These are phyloP conservation scores for Parascedosporium putredinis DNA, from an alignment of 2,329 filamentous ascomycete species.

Conservation along the genomic window DNA sequence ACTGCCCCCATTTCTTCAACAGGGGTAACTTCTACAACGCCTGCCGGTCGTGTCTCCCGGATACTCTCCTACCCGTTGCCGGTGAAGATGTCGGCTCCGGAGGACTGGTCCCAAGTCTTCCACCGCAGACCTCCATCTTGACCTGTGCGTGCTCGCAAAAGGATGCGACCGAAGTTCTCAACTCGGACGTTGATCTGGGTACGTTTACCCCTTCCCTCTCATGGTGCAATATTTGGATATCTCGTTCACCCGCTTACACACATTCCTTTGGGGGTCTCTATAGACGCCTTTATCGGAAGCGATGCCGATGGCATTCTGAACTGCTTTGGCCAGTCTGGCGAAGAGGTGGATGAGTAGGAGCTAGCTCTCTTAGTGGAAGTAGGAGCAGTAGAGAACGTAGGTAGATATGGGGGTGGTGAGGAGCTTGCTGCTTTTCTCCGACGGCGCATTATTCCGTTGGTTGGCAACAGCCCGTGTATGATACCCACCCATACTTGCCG, in stretches of 20 bases:
- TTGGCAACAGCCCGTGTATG: too few species aligned
- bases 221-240: background rate
- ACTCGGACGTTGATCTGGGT: conserved; percentile 2
- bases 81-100: background rate
- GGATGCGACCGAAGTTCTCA: background rate
- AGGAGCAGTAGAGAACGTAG: too few species aligned
- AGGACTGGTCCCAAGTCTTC: background rate
- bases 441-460: background rate
- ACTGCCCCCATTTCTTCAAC: background rate
- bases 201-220: background rate
- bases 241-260: too few species aligned
- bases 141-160: background rate
- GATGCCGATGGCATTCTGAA: background rate
- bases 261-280: background rate
- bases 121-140: background rate
- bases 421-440: too few species aligned
- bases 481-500: too few species aligned
- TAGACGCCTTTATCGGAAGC: conserved; percentile 6
- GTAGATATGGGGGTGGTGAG: background rate
- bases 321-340: conserved; percentile 2
- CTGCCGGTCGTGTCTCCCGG: background rate
- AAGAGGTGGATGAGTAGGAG: background rate
- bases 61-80: background rate
- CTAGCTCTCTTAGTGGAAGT: too few species aligned
- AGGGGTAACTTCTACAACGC: background rate